Base-by-base conservation (phyloP, 2,329 filamentous ascomycete species). In the Hypoxylon sp. region DNA sequence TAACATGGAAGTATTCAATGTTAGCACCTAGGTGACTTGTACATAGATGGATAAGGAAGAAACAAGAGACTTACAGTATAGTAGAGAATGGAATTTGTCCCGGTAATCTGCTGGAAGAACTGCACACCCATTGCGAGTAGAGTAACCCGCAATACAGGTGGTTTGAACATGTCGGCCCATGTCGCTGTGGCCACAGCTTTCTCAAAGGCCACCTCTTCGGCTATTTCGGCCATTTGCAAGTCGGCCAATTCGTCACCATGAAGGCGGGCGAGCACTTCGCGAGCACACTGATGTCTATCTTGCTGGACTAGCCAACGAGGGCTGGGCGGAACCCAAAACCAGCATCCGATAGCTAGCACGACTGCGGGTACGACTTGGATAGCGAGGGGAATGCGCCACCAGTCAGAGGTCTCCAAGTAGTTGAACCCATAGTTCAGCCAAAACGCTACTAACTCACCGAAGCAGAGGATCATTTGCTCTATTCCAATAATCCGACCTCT, bases 141-240 rank as follows among this genome's bases (percentile, higher is more conserved):
- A 9, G 75, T 76, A 21, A 76, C 75, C 14, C 75, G 68, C 14
- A 76, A 61, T 14, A 76, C 71, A 1, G 75, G 75, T 1, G 67
- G 56, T 9, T 66, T 71, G 49, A 78, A 76, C 75, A 78, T 76
- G 49, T 76, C 75, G 1, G 51, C 50, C 75, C 76, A 77, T 5
- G 68, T 64, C 19, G 72, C 68, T 36, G 67, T 68, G 7, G 67
- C 41, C 14, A 68, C 62, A 9, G 68, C 66, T 55, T 52, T 64
- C 38, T 72, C 70, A 21, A 67, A 73, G 14, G 75, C 63, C n/a
- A 76, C 69, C 23, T 72, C 67, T 7, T 72, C 63, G 0, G 73
- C 69, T 19, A 73, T 74, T 25, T 69, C 73, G 10, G 56, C 83
- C 60, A 90, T 89, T 78, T 90, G 89, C 17, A 87, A 75, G 73